Evolutionary conservation across 2,329 filamentous ascomycete genomes (phyloP), one percentile per base, ranked within the genome.

Genomic region (Cryphonectria nitschkei): DNA sequence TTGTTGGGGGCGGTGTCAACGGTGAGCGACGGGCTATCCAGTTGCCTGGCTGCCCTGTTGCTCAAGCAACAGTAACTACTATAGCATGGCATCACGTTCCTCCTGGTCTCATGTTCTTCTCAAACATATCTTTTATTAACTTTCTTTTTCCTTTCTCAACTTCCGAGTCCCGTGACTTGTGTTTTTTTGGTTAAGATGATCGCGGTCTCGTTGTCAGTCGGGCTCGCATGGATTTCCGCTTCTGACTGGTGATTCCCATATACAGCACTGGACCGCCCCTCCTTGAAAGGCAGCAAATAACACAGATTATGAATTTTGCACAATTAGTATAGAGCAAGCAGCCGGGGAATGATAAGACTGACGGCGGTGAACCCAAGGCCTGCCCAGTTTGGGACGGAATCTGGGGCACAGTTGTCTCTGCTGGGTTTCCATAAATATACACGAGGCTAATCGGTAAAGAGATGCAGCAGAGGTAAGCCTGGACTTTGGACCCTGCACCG

Each of bases 51-150:
- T 26, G 50, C 41, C 50, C n/a, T 54, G n/a, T 54, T 58, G 54
- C 54, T 58, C 54, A 58, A 58, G 54, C 54, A 58, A 58, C 54
- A 58, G 19, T n/a, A 29, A 56, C 52, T 5, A 32, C n/a, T 16
- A 16, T 13, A 16, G 22, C 46, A 43, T 52, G 46, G 22, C 8
- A n/a, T 7, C 50, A 58, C 54, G 19, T 58, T 58, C 46, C 46
- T 50, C 8, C 22, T 50, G 46, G 46, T 50, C 46, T 9, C 46
- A n/a, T 50, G 46, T 50, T n/a, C 7, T 50, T 22, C 43, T 50
- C 43, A 16, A 5, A 22, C 8, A 2, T 2, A 3, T 22, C 16
- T 7, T 6, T 50, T 50, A 22, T 8, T 50, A 2, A 6, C 6
- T 6, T 50, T 50, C 7, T 50, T 46, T 7, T 22, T n/a, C 2